Conservation (phyloP, 2,329 filamentous ascomycete species). For the Madurella mycetomatis region DNA sequence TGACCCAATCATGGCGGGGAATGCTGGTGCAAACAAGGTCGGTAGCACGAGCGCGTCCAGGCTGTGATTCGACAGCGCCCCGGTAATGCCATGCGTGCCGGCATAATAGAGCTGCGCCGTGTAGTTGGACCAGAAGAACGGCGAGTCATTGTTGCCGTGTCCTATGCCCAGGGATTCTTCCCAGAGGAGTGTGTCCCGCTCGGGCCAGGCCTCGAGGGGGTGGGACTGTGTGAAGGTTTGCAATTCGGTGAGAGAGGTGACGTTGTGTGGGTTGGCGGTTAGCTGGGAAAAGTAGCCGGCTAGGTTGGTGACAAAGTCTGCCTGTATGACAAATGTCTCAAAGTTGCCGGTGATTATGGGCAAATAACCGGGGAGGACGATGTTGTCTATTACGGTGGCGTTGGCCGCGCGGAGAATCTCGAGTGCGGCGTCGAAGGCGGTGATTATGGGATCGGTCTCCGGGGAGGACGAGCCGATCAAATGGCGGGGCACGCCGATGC, state of each 20-base stretch:
- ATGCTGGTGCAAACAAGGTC: conserved; percentile 41
- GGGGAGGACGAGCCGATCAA: conserved; percentile 37
- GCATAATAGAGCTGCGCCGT: conserved; percentile 48
- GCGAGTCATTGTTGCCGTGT: conserved; percentile 47
- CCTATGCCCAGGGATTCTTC: conserved; percentile 49
- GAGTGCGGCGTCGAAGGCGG: conserved; percentile 54
- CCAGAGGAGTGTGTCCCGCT: conserved; percentile 53
- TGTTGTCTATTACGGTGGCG: conserved; percentile 44
- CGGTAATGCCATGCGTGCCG: conserved; percentile 54
- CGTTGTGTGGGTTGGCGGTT: conserved; percentile 52
- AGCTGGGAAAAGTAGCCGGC: conserved; percentile 52
- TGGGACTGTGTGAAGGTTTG: conserved; percentile 51
- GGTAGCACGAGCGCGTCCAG: conserved; percentile 61
- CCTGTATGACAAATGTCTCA: conserved; percentile 44
- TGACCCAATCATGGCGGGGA: conserved; percentile 54
- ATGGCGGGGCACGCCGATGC: conserved; percentile 62
- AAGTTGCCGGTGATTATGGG: conserved; percentile 19
- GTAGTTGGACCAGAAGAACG: conserved; percentile 56
- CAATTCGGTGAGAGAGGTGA: conserved; percentile 48
- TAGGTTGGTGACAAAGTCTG: conserved; percentile 55
- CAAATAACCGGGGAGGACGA: conserved; percentile 53
- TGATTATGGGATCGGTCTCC: conserved; percentile 28
- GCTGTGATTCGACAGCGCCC: conserved; percentile 51
- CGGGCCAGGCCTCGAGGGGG: conserved; percentile 52
- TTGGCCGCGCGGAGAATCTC: conserved; percentile 50